A percentile compares a stretch with the other conserved stretches of the same genome.
These are phyloP conservation scores for Colletotrichum chrysophilum DNA, from an alignment of 2,329 filamentous ascomycete species.

Conservation along the genomic window DNA sequence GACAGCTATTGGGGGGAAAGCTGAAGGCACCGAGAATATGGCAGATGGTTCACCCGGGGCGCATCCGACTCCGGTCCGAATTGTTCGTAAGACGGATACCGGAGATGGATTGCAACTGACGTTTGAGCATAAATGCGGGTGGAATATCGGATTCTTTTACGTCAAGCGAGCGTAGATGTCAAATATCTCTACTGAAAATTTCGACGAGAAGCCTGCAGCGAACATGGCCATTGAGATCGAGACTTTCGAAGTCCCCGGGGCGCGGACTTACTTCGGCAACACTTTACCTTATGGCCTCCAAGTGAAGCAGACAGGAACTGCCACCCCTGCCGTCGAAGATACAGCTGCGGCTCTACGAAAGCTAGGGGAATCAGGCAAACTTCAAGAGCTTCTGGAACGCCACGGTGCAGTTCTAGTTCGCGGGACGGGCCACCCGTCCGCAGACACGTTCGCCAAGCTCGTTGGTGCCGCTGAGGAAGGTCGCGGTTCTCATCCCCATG, in stretches of 20 bases:
- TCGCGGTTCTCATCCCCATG: conserved; percentile 31
- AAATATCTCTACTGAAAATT: rapidly evolving
- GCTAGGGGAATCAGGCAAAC: conserved; percentile 12
- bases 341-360: conserved; percentile 1
- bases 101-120: background rate
- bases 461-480: conserved; percentile 16
- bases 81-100: background rate
- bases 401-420: conserved; percentile 21
- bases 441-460: conserved; percentile 24
- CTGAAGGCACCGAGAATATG: background rate
- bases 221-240: conserved; percentile 8
- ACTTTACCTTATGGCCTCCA: conserved; percentile 12
- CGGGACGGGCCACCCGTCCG: conserved; percentile 10
- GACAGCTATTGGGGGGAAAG: background rate
- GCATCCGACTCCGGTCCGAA: background rate
- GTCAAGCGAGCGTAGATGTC: background rate
- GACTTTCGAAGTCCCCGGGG: conserved; percentile 16
- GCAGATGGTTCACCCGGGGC: background rate
- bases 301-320: background rate
- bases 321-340: background rate
- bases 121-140: background rate
- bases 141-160: background rate
- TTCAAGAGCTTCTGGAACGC: conserved; percentile 7
- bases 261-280: conserved; percentile 12
- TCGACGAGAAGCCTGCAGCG: background rate